phyloP scores from a whole-genome alignment of 495 filamentous ascomycete species.

The Penicillium simplicissimum region DNA sequence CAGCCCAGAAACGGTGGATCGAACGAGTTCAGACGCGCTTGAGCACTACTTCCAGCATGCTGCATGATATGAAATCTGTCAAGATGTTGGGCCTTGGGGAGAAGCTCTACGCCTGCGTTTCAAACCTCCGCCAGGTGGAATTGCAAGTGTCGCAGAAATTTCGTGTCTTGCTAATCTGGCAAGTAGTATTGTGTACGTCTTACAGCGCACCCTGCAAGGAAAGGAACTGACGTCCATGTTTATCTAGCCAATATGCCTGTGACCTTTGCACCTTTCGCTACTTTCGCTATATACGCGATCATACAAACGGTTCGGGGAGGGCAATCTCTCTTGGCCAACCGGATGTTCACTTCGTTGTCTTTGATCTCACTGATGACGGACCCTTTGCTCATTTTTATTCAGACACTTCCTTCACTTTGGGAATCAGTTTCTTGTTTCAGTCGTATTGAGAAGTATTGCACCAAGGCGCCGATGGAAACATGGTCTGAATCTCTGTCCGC shows the following conservation, averaged over 20 bases:
- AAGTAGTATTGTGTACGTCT: slow-evolving; percentile 21
- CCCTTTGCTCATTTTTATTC: slow-evolving; percentile 31
- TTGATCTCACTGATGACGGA: slow-evolving; percentile 36
- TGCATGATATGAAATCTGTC: slow-evolving; percentile 43
- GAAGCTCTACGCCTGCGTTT: slow-evolving; percentile 17
- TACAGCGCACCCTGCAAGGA: background rate
- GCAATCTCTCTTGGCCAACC: slow-evolving; percentile 40
- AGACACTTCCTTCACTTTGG: slow-evolving; percentile 23
- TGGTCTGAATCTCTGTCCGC: background rate
- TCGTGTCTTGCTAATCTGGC: slow-evolving; percentile 15
- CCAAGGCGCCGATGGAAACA: background rate
- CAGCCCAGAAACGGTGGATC: slow-evolving; percentile 37
- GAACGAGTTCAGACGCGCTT: slow-evolving; percentile 38
- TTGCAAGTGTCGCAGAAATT: slow-evolving; percentile 22
- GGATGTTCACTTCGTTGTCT: slow-evolving; percentile 40
- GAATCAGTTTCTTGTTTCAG: slow-evolving; percentile 30
- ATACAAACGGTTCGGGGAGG: slow-evolving; percentile 40
- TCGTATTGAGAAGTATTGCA: slow-evolving; percentile 33
- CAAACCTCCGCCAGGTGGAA: slow-evolving; percentile 13
- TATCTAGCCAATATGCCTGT: slow-evolving; percentile 13
- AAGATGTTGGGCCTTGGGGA: slow-evolving; percentile 43
- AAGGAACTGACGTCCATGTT: background rate
- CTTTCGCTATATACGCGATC: slow-evolving; percentile 44
- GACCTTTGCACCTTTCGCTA: slow-evolving; percentile 37
- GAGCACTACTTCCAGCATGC: slow-evolving; percentile 33